These are phyloP conservation scores for Leccinum incarnatum DNA, from an alignment of 768 basidiomycete species.

Conservation along the genomic window DNA sequence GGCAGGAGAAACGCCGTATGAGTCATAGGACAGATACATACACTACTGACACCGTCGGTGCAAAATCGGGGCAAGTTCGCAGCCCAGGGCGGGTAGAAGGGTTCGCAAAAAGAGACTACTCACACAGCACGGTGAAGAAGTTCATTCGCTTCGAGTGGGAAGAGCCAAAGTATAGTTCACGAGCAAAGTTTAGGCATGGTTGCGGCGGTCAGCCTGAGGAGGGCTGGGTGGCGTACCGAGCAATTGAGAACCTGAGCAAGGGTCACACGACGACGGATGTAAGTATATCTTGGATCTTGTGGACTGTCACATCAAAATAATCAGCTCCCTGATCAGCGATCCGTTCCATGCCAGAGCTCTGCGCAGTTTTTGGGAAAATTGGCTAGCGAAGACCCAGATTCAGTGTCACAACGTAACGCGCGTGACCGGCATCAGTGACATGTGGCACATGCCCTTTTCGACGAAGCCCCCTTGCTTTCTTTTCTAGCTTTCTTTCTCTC, in stretches of 20 bases:
- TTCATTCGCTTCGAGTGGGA: conserved; percentile 1
- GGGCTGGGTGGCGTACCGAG: conserved; percentile 8
- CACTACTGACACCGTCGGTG: conserved; percentile 12
- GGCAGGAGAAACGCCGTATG: conserved; percentile 12
- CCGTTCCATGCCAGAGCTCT: not conserved
- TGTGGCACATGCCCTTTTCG: not conserved
- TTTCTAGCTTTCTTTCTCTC: not conserved
- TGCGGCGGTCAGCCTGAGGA: not conserved
- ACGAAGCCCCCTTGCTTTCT: not conserved
- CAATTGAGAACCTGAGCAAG: not conserved
- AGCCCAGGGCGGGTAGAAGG: conserved; percentile 4
- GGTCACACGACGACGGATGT: not conserved
- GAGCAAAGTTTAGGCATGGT: not conserved
- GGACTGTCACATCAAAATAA: conserved; percentile 3
- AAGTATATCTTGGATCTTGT: conserved; percentile 13
- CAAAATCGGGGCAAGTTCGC: conserved; percentile 13
- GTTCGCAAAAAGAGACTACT: conserved; percentile 4
- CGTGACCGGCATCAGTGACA: conserved; percentile 4
- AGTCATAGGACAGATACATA: conserved; percentile 7
- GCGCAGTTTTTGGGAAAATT: conserved; percentile 10
- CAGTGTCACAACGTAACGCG: conserved; percentile 18
- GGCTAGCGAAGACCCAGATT: conserved; percentile 10
- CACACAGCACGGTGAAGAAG: conserved; percentile 3
- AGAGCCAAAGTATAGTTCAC: conserved; percentile 4
- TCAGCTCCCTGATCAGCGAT: conserved; percentile 16